phyloP scores from a whole-genome alignment of 306 rosid species.

The Ormosia semicastrata region DNA sequence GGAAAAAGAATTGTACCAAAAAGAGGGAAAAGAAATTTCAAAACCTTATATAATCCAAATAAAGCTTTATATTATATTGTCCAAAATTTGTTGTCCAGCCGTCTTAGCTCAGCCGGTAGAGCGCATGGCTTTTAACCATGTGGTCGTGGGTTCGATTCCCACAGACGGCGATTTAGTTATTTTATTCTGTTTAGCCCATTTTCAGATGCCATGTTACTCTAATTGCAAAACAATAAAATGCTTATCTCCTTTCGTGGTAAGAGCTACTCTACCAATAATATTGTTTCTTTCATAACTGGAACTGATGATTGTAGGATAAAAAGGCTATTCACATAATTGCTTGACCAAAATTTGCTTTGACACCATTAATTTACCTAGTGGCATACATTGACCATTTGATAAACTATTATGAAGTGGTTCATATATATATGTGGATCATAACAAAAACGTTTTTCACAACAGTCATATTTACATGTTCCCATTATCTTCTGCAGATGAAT shows the following conservation, averaged over 20 bases:
- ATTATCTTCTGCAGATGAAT: constrained; percentile 77
- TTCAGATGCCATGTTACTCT: too few relatives aligned
- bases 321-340: background rate
- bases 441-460: constrained; percentile 24
- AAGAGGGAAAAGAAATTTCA: too few relatives aligned
- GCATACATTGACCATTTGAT: constrained; percentile 50
- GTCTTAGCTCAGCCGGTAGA: background rate
- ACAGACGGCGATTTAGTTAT: too few relatives aligned
- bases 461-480: constrained; percentile 52
- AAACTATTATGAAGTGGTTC: constrained; percentile 31
- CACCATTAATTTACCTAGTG: constrained; percentile 38
- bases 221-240: too few relatives aligned
- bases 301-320: background rate
- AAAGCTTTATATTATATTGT: too few relatives aligned
- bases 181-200: too few relatives aligned
- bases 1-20: too few relatives aligned
- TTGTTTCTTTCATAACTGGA: background rate
- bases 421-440: background rate
- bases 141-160: background rate
- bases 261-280: too few relatives aligned
- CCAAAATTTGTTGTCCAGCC: background rate
- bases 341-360: constrained; percentile 33
- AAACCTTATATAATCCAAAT: too few relatives aligned
- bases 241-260: too few relatives aligned
- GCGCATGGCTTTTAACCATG: constrained; percentile 1